Evolutionary conservation across 108 stramenopile genomes (phyloP).

Genomic region (Chaetoceros muelleri): DNA sequence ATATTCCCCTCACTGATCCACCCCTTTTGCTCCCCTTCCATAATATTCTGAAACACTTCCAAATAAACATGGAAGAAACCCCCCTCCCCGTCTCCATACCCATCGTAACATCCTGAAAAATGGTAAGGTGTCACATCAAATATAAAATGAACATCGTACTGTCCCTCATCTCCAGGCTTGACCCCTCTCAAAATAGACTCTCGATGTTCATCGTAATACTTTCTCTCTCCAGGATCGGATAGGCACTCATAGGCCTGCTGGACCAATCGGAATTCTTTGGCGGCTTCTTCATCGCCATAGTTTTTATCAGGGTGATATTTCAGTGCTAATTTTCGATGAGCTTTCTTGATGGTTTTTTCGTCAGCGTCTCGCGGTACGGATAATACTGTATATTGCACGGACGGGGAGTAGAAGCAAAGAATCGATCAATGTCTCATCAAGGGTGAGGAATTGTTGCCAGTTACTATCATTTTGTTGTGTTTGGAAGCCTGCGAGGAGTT

Average conservation of each 20-base stretch:
- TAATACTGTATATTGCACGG: conserved; percentile 95
- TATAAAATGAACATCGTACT: conserved; percentile 28
- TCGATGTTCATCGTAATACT: conserved; percentile 89
- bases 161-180: conserved; percentile 13
- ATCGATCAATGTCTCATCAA: too few relatives aligned
- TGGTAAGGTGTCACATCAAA: conserved; percentile 69
- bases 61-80: conserved; percentile 57
- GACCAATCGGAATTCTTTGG: conserved; percentile 63
- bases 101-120: conserved; percentile 54
- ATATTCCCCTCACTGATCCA: conserved; percentile 38
- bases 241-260: conserved; percentile 94
- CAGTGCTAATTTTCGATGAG: conserved; percentile 86
- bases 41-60: conserved; percentile 51
- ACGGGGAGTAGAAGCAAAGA: too few relatives aligned
- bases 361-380: conserved; percentile 73
- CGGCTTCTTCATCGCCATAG: conserved; percentile 29
- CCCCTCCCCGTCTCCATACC: conserved; percentile 46
- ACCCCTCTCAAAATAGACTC: conserved; percentile 66
- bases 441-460: too few relatives aligned
- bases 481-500: too few relatives aligned
- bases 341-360: conserved; percentile 85
- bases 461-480: too few relatives aligned
- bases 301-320: conserved; percentile 92
- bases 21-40: conserved; percentile 48
- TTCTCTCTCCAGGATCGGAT: conserved; percentile 75